Evolutionary conservation across 2,329 filamentous ascomycete species (phyloP).

Genomic region (Alternaria consortialis): DNA sequence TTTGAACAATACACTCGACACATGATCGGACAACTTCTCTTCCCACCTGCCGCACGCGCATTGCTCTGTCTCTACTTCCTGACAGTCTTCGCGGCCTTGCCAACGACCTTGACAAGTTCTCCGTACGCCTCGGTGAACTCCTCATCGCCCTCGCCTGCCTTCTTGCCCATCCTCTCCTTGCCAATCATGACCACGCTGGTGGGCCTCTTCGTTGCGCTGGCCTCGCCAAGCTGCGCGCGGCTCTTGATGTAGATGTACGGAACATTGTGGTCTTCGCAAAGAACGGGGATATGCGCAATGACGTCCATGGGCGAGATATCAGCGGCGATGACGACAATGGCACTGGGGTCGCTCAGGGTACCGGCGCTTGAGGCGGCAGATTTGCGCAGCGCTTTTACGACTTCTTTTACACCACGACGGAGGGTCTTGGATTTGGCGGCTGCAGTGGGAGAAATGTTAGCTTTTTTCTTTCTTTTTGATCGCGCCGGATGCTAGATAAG

Average conservation of each 20-base stretch:
- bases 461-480: neutral
- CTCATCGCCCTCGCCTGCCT: constrained; percentile 57
- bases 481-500: constrained; percentile 13
- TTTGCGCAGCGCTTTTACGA: constrained; percentile 97
- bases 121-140: constrained; percentile 63
- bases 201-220: constrained; percentile 92
- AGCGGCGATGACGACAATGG: constrained; percentile 88
- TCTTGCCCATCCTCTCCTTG: constrained; percentile 60
- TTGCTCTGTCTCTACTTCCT: constrained; percentile 54
- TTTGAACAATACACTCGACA: constrained; percentile 30
- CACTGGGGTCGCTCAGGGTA: constrained; percentile 66
- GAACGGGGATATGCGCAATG: constrained; percentile 95
- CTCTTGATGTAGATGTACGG: constrained; percentile 96
- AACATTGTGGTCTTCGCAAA: constrained; percentile 97
- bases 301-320: constrained; percentile 99
- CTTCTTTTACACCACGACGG: constrained; percentile 98
- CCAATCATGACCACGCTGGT: constrained; percentile 93
- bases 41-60: constrained; percentile 7
- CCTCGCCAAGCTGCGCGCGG: constrained; percentile 90
- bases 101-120: constrained; percentile 66
- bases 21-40: constrained; percentile 15
- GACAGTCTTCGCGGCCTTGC: constrained; percentile 66
- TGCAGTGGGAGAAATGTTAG: constrained; percentile 52
- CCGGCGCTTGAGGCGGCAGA: constrained; percentile 74
- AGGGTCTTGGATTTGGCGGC: constrained; percentile 95